Evolutionary conservation across 2,329 filamentous ascomycete species (phyloP), one percentile per base, ranked within the genome.

Genomic region (Fusarium irregulare): DNA sequence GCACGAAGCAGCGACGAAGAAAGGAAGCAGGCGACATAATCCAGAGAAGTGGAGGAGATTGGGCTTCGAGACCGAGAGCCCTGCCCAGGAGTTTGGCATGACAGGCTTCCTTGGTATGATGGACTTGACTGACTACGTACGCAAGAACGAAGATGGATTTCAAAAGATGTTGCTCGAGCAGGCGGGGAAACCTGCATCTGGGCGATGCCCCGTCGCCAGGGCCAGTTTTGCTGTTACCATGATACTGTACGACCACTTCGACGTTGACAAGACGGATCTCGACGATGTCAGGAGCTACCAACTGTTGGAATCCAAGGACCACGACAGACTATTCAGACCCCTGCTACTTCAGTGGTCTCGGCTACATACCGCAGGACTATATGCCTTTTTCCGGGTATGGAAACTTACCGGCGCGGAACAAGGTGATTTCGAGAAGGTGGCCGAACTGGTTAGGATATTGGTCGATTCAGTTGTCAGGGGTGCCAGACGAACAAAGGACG

Each of bases 41-140:
- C 92, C 94, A 0, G 91, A 97, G 76, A 98, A 98, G 78, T 99
- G 96, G 96, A 88, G 94, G 74, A 87, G 94, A 56, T 80, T 99
- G 44, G 96, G 96, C 4, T 99, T 99, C 75, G 92, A 96, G 79
- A 91, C 92, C 0, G 96, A 99, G 80, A 94, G 88, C 72, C 96
- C 96, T 6, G 91, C 91, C 1, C 86, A 87, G 74, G 96, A 99
- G 73, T 98, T 99, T 76, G 90, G 93, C 21, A 84, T 88, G 41
- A 92, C 92, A 28, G 96, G 96, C 0, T 98, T 94, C 78, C 81
- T 99, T 56, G 96, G 96, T 28, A 93, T 99, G 88, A 98, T 99
- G 94, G 96, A 99, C 78, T 81, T 99, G 75, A 93, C 94, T 4
- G 94, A 98, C 79, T 99, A 93, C 78, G 93, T 97, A 50, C 89